These are phyloP conservation scores for Ananas comosus DNA, from an alignment of 176 grass and related monocot species.

Conservation along the genomic window DNA sequence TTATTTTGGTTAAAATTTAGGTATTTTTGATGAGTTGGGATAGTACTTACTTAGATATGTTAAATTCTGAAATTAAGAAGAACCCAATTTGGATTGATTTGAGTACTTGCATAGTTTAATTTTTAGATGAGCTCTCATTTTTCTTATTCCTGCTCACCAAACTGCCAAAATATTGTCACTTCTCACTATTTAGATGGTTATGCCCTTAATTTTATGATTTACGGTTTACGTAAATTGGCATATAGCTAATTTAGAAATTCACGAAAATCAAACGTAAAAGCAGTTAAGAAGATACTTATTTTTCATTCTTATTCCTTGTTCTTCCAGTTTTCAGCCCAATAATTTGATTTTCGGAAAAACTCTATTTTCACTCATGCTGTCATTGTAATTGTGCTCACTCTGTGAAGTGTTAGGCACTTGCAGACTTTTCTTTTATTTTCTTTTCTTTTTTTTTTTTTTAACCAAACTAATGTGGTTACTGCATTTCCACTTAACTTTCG, in stretches of 20 bases:
- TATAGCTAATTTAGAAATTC: no score
- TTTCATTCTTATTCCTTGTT: not conserved
- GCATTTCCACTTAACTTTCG: not conserved
- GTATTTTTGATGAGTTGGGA: constrained; percentile 5
- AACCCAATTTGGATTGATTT: not conserved
- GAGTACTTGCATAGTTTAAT: not conserved
- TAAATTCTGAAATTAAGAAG: constrained; percentile 10
- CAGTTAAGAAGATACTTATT: not conserved
- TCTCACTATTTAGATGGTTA: no score
- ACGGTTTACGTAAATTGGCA: no score
- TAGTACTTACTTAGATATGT: not conserved
- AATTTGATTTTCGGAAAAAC: not conserved
- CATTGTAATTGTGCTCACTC: constrained; percentile 1
- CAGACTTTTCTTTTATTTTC: not conserved
- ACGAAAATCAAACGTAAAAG: no score
- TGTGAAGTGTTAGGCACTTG: constrained; percentile 9
- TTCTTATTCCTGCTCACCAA: no score
- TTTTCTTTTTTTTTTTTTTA: not conserved
- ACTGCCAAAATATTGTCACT: no score
- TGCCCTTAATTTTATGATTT: no score
- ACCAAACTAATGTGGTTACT: not conserved
- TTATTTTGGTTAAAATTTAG: constrained; percentile 1
- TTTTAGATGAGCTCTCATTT: no score
- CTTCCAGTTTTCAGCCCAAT: not conserved
- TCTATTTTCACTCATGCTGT: not conserved